phyloP scores from a whole-genome alignment of 1,284 basidiomycete genomes.

The Ganoderma boninense region DNA sequence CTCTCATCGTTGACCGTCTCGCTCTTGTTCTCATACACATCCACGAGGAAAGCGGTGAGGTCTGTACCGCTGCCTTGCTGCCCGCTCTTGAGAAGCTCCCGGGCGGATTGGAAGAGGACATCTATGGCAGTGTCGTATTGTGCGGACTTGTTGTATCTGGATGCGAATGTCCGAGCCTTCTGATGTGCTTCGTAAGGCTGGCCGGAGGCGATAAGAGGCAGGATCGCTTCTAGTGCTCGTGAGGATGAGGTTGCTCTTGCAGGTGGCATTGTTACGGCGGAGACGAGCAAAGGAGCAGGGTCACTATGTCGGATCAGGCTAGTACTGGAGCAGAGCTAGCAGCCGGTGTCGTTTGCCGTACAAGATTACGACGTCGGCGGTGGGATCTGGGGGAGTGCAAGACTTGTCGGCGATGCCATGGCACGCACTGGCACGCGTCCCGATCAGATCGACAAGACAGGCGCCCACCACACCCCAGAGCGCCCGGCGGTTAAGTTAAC shows the following conservation, averaged over 20 bases:
- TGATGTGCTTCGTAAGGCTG: conserved; percentile 92
- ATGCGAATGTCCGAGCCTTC: conserved; percentile 93
- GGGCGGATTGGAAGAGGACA: conserved; percentile 86
- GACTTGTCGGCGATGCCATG: not conserved
- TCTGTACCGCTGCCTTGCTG: conserved; percentile 92
- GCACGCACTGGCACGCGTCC: not conserved
- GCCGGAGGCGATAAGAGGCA: conserved; percentile 74
- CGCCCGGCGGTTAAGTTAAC: conserved; percentile 1
- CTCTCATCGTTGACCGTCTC: conserved; percentile 77
- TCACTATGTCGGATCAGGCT: not conserved
- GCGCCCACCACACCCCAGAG: not conserved
- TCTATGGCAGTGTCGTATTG: conserved; percentile 87
- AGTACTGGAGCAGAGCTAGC: not conserved
- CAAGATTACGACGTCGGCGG: not conserved
- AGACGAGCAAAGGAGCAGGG: not conserved
- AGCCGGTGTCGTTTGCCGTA: not conserved
- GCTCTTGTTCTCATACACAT: conserved; percentile 79
- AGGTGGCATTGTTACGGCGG: conserved; percentile 32
- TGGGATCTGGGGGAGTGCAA: conserved; percentile 7
- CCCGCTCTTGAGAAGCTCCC: conserved; percentile 85
- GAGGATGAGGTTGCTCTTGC: conserved; percentile 53
- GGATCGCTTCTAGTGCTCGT: conserved; percentile 76
- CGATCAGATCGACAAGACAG: conserved; percentile 4
- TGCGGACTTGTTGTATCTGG: conserved; percentile 81
- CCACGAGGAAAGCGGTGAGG: conserved; percentile 79